Evolutionary conservation across 2,329 filamentous ascomycete species (phyloP).

Genomic region (Incumbomyces delicatus): DNA sequence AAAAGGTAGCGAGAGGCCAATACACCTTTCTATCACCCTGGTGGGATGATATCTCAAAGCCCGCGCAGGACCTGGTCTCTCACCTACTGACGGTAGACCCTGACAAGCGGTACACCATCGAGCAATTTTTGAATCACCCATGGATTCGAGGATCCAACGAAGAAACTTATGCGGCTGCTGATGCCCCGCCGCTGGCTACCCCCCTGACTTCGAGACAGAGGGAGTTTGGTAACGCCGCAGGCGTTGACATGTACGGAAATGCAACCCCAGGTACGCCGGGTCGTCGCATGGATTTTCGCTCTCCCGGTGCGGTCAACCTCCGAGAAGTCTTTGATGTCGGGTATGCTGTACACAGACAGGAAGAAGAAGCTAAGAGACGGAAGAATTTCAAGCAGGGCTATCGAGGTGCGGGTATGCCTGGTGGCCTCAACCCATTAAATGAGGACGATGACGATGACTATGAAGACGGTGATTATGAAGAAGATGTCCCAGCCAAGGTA

Average conservation of each 20-base stretch:
- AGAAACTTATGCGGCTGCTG: conserved; percentile 55
- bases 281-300: conserved; percentile 81
- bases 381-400: conserved; percentile 71
- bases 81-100: conserved; percentile 92
- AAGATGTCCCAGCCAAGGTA: conserved; percentile 48
- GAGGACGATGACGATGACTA: conserved; percentile 56
- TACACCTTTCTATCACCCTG: conserved; percentile 97
- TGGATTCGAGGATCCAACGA: conserved; percentile 73
- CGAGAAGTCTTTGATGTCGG: conserved; percentile 96
- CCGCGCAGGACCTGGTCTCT: conserved; percentile 85
- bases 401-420: conserved; percentile 43
- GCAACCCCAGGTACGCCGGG: conserved; percentile 44
- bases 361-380: conserved; percentile 86
- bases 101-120: conserved; percentile 87
- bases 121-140: conserved; percentile 84
- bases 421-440: conserved; percentile 57
- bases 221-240: conserved; percentile 43
- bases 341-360: conserved; percentile 94
- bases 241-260: conserved; percentile 32
- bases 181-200: conserved; percentile 63
- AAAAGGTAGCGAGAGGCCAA: conserved; percentile 93
- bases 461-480: conserved; percentile 52
- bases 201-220: conserved; percentile 52
- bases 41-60: conserved; percentile 98
- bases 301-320: conserved; percentile 85